Percentiles rank a stretch among this genome's conserved stretches.
phyloP scores from a whole-genome alignment of 768 basidiomycete genomes.

The Lactarius hengduanensis region DNA sequence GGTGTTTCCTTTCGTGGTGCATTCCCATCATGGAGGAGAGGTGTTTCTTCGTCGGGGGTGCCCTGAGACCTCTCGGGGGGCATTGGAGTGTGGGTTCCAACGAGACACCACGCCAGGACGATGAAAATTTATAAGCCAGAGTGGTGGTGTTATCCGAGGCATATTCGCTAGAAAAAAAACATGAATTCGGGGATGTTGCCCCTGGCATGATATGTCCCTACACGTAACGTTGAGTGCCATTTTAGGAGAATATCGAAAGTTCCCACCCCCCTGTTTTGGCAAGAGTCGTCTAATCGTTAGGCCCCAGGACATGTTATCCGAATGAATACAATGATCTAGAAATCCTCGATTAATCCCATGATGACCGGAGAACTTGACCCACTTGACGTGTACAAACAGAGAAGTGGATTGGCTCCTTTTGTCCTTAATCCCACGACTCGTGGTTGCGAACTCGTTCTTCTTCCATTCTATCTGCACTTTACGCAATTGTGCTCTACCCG shows the following conservation, averaged over 20 bases:
- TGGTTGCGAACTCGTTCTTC: neutral
- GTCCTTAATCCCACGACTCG: neutral
- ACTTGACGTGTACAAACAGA: constrained; percentile 15
- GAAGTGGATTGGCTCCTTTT: neutral
- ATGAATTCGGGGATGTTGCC: neutral
- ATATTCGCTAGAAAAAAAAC: constrained; percentile 4
- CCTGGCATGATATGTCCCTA: neutral
- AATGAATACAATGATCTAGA: neutral
- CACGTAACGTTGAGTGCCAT: constrained; percentile 11
- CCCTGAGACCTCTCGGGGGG: neutral
- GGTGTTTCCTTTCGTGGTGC: neutral
- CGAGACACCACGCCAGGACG: neutral
- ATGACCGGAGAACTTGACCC: constrained; percentile 2
- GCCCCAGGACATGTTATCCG: neutral
- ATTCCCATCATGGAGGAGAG: neutral
- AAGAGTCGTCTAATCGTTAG: neutral
- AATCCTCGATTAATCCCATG: neutral
- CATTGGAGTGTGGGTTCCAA: constrained; percentile 38
- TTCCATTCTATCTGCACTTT: neutral
- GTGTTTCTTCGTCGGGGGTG: neutral
- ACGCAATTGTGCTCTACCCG: neutral
- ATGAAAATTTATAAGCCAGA: constrained; percentile 31
- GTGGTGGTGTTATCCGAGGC: constrained; percentile 2
- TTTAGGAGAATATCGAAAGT: neutral
- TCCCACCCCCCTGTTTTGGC: constrained; percentile 1